Evolutionary conservation across 305 asterid genomes (phyloP), one percentile per base, ranked within the genome.

Genomic region (Solanum hybrid): DNA sequence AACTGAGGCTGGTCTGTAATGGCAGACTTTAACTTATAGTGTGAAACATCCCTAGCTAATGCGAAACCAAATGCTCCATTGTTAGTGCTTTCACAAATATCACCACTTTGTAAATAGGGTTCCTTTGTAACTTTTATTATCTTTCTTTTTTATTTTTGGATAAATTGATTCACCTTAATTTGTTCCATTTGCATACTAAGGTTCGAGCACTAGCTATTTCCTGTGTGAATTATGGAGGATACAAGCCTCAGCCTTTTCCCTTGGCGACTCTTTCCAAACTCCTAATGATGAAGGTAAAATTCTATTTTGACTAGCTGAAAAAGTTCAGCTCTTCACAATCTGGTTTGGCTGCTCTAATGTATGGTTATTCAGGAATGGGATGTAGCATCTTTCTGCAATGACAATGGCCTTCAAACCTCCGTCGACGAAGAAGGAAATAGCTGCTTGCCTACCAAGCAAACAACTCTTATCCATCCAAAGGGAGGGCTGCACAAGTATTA

Each of bases 171-270:
- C 26, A 31, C 68, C 87, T 78, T 75, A 79, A 90, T 91, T 88
- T 89, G 90, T 87, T 57, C 89, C 70, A 81, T 89, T 45, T 83
- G 39, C 11, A 31, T 34, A 61, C 77, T 90, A 90, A 97, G 99
- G 97, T 95, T 89, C 95, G 98, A 89, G 92, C 93, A 91, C 90
- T 94, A 86, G 99, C 98, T 79, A 90, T 97, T 89, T 94, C 94
- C 90, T 95, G 94, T 87, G 87, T 97, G 91, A 94, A 94, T 93
- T 92, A 92, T 90, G 98, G 97, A 88, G 97, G 96, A 88, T 97
- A 97, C 95, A 96, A 95, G 94, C 96, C 95, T 91, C 99, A 97
- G 92, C 97, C 98, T 31, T 94, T 93, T 93, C 97, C 99, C 41
- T 89, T 97, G 91, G 90, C 88, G 15, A 90, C 93, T 90, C 93